Evolutionary conservation across 163 green algal species (phyloP), one percentile per base, ranked within the genome.

Genomic region (Trebouxia gelatinosa): DNA sequence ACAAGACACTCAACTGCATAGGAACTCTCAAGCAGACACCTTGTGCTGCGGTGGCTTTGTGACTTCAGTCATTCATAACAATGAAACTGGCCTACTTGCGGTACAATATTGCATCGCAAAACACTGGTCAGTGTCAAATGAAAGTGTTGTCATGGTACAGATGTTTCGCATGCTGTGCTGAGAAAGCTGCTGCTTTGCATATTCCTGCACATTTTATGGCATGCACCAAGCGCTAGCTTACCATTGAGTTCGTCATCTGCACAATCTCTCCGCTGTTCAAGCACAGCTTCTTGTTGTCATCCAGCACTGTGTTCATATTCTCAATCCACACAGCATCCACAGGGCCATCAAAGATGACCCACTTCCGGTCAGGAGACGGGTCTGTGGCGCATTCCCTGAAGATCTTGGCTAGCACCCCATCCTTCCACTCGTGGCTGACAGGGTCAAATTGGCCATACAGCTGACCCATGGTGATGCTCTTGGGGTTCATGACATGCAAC

Each of bases 281-380:
- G 85, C 92, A 97, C 64, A 97, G 85, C 34, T 88, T 94, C 84
- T 91, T 94, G 86, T 97, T 97, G 85, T 97, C 92, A 78, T 97
- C 92, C 62, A 97, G 87, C 85, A 87, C 85, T 31, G 88, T 91
- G 84, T 92, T 92, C 90, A 97, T 95, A 87, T 94, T 95, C 81
- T 97, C 92, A 70, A 97, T 95, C 92, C 92, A 97, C 46, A 97
- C 90, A 28, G 91, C 91, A 67, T 95, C 92, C 37, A 96, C 91
- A 50, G 92, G 92, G 28, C 92, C 92, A 66, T 97, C 92, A 85
- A 97, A 95, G 16, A 95, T 85, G 9, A 94, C 89, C 92, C 92
- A 97, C 66, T 90, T 92, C 68, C 81, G 82, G 83, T 93, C 89
- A 3, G 74, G 78, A 11, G 80, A 89, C 31, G 90, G 90, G 83